Evolutionary conservation across 2,329 filamentous ascomycete genomes (phyloP).

Genomic region (Monosporascus sp.): DNA sequence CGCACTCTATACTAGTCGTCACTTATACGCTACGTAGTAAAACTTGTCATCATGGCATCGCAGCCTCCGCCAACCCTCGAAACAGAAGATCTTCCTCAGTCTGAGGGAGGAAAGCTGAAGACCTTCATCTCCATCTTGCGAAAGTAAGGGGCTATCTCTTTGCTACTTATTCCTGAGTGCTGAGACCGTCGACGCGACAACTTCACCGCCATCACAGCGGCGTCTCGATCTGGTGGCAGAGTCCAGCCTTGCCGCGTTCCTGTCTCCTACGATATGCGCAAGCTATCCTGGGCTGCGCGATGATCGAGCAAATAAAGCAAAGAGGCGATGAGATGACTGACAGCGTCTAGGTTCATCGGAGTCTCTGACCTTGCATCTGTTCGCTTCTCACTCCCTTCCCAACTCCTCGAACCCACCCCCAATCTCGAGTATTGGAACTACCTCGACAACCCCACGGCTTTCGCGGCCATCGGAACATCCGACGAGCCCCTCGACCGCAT

Average conservation of each 20-base stretch:
- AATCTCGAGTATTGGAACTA: constrained; percentile 99
- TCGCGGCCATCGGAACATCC: constrained; percentile 76
- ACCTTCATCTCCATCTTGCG: constrained; percentile 83
- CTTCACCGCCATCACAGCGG: constrained; percentile 1
- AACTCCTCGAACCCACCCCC: constrained; percentile 90
- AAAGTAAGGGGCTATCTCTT: constrained; percentile 55
- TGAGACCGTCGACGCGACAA: neutral
- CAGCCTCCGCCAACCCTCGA: constrained; percentile 17
- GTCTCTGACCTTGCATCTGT: constrained; percentile 93
- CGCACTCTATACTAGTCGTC: neutral
- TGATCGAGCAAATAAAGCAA: constrained; percentile 13
- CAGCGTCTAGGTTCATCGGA: constrained; percentile 71
- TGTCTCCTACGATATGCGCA: neutral
- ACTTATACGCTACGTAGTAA: neutral
- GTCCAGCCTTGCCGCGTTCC: neutral
- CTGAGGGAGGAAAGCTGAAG: constrained; percentile 82
- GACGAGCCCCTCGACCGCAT: constrained; percentile 89
- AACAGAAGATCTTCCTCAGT: constrained; percentile 38
- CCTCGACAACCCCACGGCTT: constrained; percentile 88
- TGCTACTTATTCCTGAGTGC: neutral
- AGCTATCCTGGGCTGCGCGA: constrained; percentile 4
- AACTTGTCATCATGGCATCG: constrained; percentile 17
- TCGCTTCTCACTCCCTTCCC: constrained; percentile 90
- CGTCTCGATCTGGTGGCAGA: neutral
- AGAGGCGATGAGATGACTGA: constrained; percentile 8